Evolutionary conservation across 148 eudicot species (phyloP).

Genomic region (Gaultheria prostrata): DNA sequence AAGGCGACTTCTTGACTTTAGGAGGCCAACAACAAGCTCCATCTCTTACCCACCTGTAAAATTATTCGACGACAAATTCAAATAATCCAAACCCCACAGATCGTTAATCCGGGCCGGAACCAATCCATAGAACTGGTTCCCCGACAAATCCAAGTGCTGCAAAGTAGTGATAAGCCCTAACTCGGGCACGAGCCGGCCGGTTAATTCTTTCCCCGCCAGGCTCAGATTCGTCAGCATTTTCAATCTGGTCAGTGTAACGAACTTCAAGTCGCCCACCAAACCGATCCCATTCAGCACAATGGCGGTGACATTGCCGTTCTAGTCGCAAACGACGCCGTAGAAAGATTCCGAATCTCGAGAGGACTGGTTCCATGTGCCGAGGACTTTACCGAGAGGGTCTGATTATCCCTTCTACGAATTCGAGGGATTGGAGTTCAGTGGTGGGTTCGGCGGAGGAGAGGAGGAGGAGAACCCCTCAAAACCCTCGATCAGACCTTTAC

Average conservation of each 20-base stretch:
- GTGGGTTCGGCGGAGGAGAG: slow-evolving; percentile 26
- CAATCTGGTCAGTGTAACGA: slow-evolving; percentile 45
- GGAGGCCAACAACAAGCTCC: background rate
- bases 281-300: slow-evolving; percentile 45
- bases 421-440: slow-evolving; percentile 17
- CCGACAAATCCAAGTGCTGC: slow-evolving; percentile 68
- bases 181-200: slow-evolving; percentile 69
- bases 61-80: slow-evolving; percentile 67
- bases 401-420: slow-evolving; percentile 75
- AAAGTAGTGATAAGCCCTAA: slow-evolving; percentile 53
- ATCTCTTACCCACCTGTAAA: slow-evolving; percentile 41
- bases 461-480: slow-evolving; percentile 5
- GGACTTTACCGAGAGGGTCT: slow-evolving; percentile 51
- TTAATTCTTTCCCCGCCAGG: slow-evolving; percentile 54
- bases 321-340: slow-evolving; percentile 59
- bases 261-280: slow-evolving; percentile 65
- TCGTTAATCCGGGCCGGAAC: slow-evolving; percentile 63
- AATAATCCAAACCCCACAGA: slow-evolving; percentile 55
- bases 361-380: slow-evolving; percentile 41
- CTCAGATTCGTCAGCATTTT: slow-evolving; percentile 47
- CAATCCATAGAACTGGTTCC: slow-evolving; percentile 66
- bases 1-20: background rate
- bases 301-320: slow-evolving; percentile 35
- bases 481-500: too few species aligned
- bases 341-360: slow-evolving; percentile 39